phyloP scores from a whole-genome alignment of 257 asterid species.

The Fraxinus pennsylvanica region DNA sequence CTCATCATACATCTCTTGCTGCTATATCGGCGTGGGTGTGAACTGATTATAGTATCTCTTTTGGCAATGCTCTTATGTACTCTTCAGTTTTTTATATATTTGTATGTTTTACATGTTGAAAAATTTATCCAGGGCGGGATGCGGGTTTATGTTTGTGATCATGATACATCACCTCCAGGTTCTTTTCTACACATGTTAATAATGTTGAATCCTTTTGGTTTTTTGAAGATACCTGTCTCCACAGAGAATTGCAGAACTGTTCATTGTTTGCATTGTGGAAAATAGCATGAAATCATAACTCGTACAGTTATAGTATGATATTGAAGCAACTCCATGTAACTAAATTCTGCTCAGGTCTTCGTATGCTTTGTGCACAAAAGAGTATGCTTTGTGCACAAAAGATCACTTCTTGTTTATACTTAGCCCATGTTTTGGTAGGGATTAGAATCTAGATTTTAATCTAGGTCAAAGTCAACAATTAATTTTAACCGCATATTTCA shows the following conservation, averaged over 20 bases:
- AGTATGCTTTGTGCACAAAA: not conserved
- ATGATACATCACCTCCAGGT: constrained; percentile 89
- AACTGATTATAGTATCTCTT: constrained; percentile 3
- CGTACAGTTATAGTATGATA: too few species aligned
- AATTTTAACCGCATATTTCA: too few species aligned
- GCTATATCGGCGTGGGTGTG: not conserved
- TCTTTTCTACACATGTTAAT: constrained; percentile 24
- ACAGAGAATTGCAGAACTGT: not conserved
- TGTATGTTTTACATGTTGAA: constrained; percentile 22
- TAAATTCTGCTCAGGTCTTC: not conserved
- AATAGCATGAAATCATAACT: not conserved
- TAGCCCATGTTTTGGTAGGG: too few species aligned
- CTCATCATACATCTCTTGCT: not conserved
- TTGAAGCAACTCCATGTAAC: not conserved
- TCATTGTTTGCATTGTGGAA: constrained; percentile 12
- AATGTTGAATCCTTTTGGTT: not conserved
- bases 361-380: not conserved
- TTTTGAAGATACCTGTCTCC: not conserved
- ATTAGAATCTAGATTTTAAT: too few species aligned
- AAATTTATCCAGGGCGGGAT: constrained; percentile 68
- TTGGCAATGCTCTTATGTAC: not conserved
- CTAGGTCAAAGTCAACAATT: too few species aligned
- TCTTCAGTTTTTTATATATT: not conserved
- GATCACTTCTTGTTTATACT: not conserved
- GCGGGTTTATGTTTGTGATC: constrained; percentile 77